Conservation (phyloP, 176 grass and related monocot species). For the Chrysopogon serrulatus region DNA sequence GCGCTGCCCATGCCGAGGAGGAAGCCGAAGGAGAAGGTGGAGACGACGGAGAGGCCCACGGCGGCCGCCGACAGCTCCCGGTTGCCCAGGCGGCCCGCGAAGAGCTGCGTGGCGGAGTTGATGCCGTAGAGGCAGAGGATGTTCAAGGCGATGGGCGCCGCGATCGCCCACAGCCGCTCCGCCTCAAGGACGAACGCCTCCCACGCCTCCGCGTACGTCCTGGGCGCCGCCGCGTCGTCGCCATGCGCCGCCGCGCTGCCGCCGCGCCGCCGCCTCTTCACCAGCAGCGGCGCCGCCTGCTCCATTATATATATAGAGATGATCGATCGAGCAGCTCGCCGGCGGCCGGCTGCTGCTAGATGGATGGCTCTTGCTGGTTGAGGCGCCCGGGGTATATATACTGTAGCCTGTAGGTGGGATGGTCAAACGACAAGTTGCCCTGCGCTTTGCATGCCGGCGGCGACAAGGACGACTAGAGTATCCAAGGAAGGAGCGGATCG, state of each 20-base stretch:
- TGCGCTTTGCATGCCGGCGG: no score
- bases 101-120: constrained; percentile 64
- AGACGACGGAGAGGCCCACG: background rate
- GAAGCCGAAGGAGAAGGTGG: background rate
- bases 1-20: constrained; percentile 51
- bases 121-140: constrained; percentile 53
- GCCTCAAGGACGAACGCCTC: background rate
- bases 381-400: no score
- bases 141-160: constrained; percentile 58
- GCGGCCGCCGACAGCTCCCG: constrained; percentile 56
- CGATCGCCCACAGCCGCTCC: constrained; percentile 47
- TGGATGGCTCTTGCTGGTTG: background rate
- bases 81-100: constrained; percentile 67
- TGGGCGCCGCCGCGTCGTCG: no score
- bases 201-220: background rate
- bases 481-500: background rate
- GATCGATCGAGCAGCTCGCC: background rate
- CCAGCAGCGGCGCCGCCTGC: background rate
- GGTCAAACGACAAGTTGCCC: no score
- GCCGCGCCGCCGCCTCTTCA: no score
- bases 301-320: background rate
- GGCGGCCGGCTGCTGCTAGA: background rate
- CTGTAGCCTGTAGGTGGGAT: no score
- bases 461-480: no score
- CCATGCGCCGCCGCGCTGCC: no score